Conservation (phyloP, 2,329 filamentous ascomycete species). For the Verticillium nonalfalfae region DNA sequence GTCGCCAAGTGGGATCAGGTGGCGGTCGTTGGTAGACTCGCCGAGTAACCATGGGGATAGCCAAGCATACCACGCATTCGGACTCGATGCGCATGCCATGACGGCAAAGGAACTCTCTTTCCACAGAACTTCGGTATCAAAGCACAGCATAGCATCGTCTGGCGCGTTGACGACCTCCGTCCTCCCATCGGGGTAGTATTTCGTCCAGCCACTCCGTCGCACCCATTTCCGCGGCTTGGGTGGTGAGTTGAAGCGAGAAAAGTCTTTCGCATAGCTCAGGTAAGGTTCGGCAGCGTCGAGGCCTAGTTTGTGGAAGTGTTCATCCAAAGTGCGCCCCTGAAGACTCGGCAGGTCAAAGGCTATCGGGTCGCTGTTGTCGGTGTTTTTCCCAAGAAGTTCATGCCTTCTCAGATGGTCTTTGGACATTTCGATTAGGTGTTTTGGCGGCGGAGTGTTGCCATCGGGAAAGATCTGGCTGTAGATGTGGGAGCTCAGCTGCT, state of each 20-base stretch:
- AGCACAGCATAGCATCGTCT: slow-evolving; percentile 75
- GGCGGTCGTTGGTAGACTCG: slow-evolving; percentile 69
- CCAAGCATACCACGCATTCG: slow-evolving; percentile 95
- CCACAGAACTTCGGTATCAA: slow-evolving; percentile 97
- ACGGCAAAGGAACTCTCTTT: slow-evolving; percentile 88
- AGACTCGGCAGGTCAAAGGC: slow-evolving; percentile 79
- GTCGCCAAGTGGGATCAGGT: slow-evolving; percentile 84
- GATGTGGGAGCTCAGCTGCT: slow-evolving; percentile 82
- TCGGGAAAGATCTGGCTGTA: slow-evolving; percentile 76
- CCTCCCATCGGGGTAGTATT: slow-evolving; percentile 70
- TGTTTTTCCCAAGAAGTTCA: slow-evolving; percentile 85
- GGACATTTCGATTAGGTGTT: slow-evolving; percentile 72
- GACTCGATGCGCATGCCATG: slow-evolving; percentile 91
- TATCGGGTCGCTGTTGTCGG: slow-evolving; percentile 68
- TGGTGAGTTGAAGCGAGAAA: slow-evolving; percentile 56
- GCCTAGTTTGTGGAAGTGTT: slow-evolving; percentile 88
- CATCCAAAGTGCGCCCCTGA: slow-evolving; percentile 76
- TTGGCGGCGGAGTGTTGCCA: slow-evolving; percentile 48
- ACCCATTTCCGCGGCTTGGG: slow-evolving; percentile 66
- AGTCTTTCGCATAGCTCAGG: slow-evolving; percentile 66
- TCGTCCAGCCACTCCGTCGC: slow-evolving; percentile 83
- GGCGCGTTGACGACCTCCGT: slow-evolving; percentile 69
- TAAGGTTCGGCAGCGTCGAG: slow-evolving; percentile 84
- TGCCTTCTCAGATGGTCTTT: slow-evolving; percentile 78
- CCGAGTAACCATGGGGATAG: slow-evolving; percentile 90